Conservation (phyloP, 306 rosid genomes). For the Lathyrus aphaca region DNA sequence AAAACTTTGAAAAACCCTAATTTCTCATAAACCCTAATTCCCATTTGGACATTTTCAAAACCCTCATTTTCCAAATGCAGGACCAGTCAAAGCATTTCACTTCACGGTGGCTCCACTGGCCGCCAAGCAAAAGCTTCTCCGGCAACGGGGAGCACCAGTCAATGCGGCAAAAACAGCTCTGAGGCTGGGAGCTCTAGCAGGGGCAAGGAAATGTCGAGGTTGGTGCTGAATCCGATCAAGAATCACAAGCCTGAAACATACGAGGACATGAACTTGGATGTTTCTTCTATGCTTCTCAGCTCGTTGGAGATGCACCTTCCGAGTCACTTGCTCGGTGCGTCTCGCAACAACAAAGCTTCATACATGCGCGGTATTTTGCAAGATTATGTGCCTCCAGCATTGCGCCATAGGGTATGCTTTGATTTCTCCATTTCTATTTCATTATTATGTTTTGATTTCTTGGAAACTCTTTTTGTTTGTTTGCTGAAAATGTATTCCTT, state of each 20-base stretch:
- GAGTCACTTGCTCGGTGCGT: conserved; percentile 27
- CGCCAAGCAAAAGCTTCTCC: conserved; percentile 32
- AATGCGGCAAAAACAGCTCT: conserved; percentile 31
- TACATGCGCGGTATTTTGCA: conserved; percentile 46
- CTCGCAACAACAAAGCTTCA: conserved; percentile 43
- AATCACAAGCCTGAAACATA: conserved; percentile 48
- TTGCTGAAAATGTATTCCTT: no score
- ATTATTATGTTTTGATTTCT: background rate
- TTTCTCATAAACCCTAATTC: background rate
- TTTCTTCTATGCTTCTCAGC: conserved; percentile 38
- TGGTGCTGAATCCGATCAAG: conserved; percentile 41
- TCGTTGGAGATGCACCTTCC: conserved; percentile 51
- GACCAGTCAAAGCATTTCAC: conserved; percentile 28
- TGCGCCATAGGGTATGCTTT: conserved; percentile 37
- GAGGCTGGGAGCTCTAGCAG: background rate
- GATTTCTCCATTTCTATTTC: background rate
- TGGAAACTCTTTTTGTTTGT: no score
- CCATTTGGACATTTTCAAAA: background rate
- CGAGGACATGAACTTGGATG: conserved; percentile 43
- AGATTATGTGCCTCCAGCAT: conserved; percentile 28
- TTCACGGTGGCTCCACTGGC: conserved; percentile 33
- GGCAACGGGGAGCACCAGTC: conserved; percentile 22
- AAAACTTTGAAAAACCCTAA: conserved; percentile 27
- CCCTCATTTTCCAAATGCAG: conserved; percentile 33
- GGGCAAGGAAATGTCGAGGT: conserved; percentile 12